Evolutionary conservation across 352 stramenopile species (phyloP).

Genomic region (Phytophthora nicotianae): DNA sequence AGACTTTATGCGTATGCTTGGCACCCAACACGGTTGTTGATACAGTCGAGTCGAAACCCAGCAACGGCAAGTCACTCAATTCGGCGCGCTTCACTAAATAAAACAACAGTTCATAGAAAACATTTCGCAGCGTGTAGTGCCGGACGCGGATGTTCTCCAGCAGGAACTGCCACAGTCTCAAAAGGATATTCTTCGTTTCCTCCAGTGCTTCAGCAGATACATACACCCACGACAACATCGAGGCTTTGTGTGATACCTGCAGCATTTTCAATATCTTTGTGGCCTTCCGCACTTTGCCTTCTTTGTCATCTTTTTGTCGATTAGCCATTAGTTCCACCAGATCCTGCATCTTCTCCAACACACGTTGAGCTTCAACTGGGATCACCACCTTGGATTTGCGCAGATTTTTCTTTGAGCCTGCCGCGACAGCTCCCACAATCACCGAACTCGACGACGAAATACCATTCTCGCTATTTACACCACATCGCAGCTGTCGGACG

Average conservation of each 20-base stretch:
- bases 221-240: constrained; percentile 91
- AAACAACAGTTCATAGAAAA: constrained; percentile 90
- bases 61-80: constrained; percentile 79
- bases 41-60: constrained; percentile 85
- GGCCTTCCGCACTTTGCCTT: constrained; percentile 89
- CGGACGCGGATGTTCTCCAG: constrained; percentile 91
- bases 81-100: constrained; percentile 90
- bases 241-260: constrained; percentile 89
- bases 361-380: constrained; percentile 83
- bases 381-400: constrained; percentile 84
- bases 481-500: constrained; percentile 83
- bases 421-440: constrained; percentile 69
- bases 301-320: constrained; percentile 90
- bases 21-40: constrained; percentile 61
- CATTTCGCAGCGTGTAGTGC: constrained; percentile 89
- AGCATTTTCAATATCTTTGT: constrained; percentile 92
- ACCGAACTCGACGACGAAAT: constrained; percentile 90
- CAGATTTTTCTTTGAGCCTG: constrained; percentile 62
- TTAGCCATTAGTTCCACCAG: constrained; percentile 88
- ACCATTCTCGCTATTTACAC: constrained; percentile 88
- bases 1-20: constrained; percentile 79
- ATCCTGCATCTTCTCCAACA: constrained; percentile 90
- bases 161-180: constrained; percentile 88
- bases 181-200: constrained; percentile 87
- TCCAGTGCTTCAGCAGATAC: constrained; percentile 80